These are phyloP conservation scores for Ophiostoma australiae DNA, from an alignment of 2,329 filamentous ascomycete genomes.

Conservation along the genomic window DNA sequence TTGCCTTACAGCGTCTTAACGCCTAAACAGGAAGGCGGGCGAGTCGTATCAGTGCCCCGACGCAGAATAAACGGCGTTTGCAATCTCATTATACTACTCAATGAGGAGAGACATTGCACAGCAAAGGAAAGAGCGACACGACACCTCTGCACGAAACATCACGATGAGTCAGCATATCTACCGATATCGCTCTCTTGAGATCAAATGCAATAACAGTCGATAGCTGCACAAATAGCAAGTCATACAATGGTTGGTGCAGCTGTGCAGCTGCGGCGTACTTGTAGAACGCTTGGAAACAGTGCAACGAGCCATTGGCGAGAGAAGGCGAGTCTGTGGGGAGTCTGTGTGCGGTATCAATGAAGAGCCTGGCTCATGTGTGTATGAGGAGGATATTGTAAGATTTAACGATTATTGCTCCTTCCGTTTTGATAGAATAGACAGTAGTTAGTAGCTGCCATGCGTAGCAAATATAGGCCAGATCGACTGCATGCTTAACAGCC, in stretches of 20 bases:
- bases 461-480: no score
- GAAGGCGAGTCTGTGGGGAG: neutral
- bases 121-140: neutral
- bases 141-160: neutral
- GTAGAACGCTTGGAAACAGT: slow-evolving; percentile 1
- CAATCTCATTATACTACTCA: neutral
- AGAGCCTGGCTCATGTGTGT: no score
- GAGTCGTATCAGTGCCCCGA: neutral
- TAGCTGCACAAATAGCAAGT: neutral
- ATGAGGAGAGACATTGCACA: neutral
- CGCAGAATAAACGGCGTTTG: neutral
- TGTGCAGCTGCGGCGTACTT: neutral
- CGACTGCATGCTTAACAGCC: no score
- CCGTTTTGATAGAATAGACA: no score
- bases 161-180: slow-evolving; percentile 2
- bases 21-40: slow-evolving; percentile 6
- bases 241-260: neutral
- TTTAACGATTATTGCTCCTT: no score
- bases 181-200: neutral
- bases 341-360: no score
- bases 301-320: neutral
- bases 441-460: no score
- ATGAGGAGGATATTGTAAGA: no score
- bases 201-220: neutral
- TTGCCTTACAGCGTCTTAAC: neutral